phyloP scores from a whole-genome alignment of 202 grass and related monocot species.

The Saccharum hybrid region DNA sequence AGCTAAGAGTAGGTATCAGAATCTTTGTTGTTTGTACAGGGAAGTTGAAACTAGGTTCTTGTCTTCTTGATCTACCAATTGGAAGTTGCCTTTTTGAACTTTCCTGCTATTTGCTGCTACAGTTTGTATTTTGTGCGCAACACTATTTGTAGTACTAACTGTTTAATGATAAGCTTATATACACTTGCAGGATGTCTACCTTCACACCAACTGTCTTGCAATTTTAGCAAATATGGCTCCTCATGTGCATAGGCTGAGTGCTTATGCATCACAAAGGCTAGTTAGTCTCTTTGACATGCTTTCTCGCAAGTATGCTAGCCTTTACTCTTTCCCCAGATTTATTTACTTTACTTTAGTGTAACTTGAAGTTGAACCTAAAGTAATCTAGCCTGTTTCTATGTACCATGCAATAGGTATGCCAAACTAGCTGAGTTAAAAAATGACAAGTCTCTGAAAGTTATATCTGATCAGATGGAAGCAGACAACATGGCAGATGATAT shows the following conservation, averaged over 20 bases:
- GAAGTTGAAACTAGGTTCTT: conserved; percentile 26
- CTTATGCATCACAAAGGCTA: conserved; percentile 99
- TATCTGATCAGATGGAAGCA: conserved; percentile 70
- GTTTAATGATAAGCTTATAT: conserved; percentile 41
- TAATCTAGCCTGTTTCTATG: conserved; percentile 29
- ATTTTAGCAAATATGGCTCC: conserved; percentile 99
- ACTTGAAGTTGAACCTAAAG: conserved; percentile 30
- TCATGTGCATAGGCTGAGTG: conserved; percentile 88
- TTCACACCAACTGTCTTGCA: conserved; percentile 97
- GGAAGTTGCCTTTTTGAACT: conserved; percentile 19
- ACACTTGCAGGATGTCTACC: conserved; percentile 88
- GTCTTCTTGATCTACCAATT: neutral
- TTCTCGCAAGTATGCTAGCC: conserved; percentile 83
- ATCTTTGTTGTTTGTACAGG: conserved; percentile 34
- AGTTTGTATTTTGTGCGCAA: neutral
- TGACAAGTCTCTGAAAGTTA: conserved; percentile 71
- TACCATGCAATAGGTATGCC: conserved; percentile 68
- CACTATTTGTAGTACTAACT: neutral
- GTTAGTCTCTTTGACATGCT: conserved; percentile 99
- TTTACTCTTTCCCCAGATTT: conserved; percentile 23
- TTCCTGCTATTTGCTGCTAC: conserved; percentile 20
- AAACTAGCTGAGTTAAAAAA: conserved; percentile 98
- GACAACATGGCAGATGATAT: conserved; percentile 86
- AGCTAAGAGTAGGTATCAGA: conserved; percentile 72
- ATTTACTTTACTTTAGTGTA: conserved; percentile 30